Base-by-base conservation (phyloP, 192 early-diverging fungal genomes). In the Gigaspora rosea region DNA sequence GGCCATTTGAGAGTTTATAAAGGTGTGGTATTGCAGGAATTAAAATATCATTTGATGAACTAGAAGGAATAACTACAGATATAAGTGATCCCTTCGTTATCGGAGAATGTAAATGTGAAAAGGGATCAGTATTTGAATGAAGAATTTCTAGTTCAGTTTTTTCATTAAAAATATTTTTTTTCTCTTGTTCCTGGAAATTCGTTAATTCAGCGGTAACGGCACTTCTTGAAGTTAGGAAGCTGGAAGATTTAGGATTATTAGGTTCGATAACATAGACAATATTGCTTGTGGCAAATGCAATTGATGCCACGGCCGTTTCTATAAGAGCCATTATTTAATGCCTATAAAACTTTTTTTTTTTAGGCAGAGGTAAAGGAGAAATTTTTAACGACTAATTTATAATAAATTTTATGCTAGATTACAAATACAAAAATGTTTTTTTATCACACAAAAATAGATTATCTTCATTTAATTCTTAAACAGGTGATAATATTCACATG, bases 11-110 rank as follows among this genome's bases (percentile, higher is more conserved):
- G 3, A 87, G 48, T 77, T 85, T 86, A 80, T 85, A 88, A 18
- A 89, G 78, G 64, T 89, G 85, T 47, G 88, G 88, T 76, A 89
- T 89, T 32, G 85, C 81, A 22, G 80, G 65, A 36, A 89, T 67
- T 50, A 89, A 80, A 33, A 64, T 57, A n/a, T 76, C 67, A 3
- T 66, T 66, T 47, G 64, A 8, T 9, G 78, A 78, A n/a, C 47
- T 61, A 46, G 57, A 57, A 62, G 78, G 64, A 8, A 80, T 72
- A 18, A 85, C 46, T 46, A 79, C 80, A 32, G 80, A 80, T 3
- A 79, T 59, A 11, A 79, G 59, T 8, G 52, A 18, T 32, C 80
- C 73, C 41, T 77, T 62, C 8, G 71, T 11, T 36, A 77, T 8
- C 8, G 50, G 22, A 11, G 27, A 15, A 52, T 48, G 49, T 48